Evolutionary conservation across 1,284 basidiomycete genomes (phyloP).

Genomic region (Xanthoconium separans): DNA sequence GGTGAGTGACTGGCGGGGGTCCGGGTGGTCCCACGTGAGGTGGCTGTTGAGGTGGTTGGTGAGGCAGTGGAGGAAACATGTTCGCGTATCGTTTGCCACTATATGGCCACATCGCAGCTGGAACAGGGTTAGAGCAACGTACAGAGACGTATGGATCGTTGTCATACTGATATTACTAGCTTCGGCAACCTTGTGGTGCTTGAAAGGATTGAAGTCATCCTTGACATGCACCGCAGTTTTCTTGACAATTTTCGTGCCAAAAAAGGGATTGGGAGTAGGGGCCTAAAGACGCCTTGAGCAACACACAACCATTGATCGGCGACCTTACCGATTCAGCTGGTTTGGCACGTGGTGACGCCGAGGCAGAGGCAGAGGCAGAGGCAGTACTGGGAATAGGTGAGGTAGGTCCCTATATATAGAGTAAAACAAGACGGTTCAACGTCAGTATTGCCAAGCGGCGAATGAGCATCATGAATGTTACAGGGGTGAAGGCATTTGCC

Average conservation of each 20-base stretch:
- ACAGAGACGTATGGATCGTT: neutral
- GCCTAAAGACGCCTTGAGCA: constrained; percentile 25
- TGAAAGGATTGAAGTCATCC: constrained; percentile 95
- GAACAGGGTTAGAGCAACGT: constrained; percentile 7
- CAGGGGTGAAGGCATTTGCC: constrained; percentile 74
- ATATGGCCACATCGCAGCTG: constrained; percentile 84
- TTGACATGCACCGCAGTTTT: constrained; percentile 78
- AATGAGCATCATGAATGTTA: constrained; percentile 33
- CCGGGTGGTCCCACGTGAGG: constrained; percentile 65
- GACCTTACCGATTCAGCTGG: constrained; percentile 45
- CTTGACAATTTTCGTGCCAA: constrained; percentile 76
- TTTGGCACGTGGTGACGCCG: constrained; percentile 62
- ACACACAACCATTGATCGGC: neutral
- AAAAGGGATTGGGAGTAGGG: constrained; percentile 78
- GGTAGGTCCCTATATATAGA: constrained; percentile 41
- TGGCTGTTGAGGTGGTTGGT: constrained; percentile 60
- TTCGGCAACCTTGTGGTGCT: constrained; percentile 78
- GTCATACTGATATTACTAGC: constrained; percentile 70
- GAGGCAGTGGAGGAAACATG: constrained; percentile 66
- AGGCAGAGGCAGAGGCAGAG: constrained; percentile 40
- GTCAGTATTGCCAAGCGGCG: constrained; percentile 21
- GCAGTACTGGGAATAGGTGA: constrained; percentile 45
- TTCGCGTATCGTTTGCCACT: constrained; percentile 81
- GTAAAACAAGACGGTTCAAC: constrained; percentile 7
- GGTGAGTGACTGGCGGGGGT: constrained; percentile 66